Evolutionary conservation across 495 filamentous ascomycete genomes (phyloP).

Genomic region (Trichocladium uniseriatum): DNA sequence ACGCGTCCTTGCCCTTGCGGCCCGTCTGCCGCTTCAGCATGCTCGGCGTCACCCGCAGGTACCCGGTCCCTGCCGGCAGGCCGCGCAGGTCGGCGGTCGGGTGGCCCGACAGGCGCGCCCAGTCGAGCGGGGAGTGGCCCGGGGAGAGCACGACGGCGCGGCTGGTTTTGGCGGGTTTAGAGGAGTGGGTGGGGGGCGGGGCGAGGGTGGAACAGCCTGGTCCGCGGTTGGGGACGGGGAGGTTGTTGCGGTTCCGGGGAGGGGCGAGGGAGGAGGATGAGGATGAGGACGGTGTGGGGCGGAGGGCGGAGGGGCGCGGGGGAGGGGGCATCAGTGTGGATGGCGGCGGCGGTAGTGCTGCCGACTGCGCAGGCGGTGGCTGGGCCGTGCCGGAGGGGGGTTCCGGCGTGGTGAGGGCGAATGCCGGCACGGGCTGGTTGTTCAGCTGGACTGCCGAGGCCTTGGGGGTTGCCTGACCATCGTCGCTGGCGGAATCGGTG

Average conservation of each 20-base stretch:
- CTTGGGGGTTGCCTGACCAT: slow-evolving; percentile 36
- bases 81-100: slow-evolving; percentile 60
- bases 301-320: slow-evolving; percentile 23
- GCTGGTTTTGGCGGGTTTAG: slow-evolving; percentile 40
- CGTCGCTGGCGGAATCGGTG: slow-evolving; percentile 15
- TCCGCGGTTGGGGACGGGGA: slow-evolving; percentile 23
- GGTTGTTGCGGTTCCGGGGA: slow-evolving; percentile 27
- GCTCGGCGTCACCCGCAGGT: slow-evolving; percentile 62
- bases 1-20: slow-evolving; percentile 73
- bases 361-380: slow-evolving; percentile 22
- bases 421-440: slow-evolving; percentile 26
- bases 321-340: slow-evolving; percentile 25
- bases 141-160: slow-evolving; percentile 64
- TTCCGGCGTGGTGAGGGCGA: slow-evolving; percentile 33
- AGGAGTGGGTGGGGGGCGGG: slow-evolving; percentile 38
- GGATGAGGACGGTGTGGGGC: slow-evolving; percentile 9
- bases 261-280: slow-evolving; percentile 25
- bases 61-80: slow-evolving; percentile 32
- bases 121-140: slow-evolving; percentile 89
- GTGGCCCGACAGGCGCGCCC: slow-evolving; percentile 66
- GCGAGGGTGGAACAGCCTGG: slow-evolving; percentile 32
- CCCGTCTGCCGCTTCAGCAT: slow-evolving; percentile 67
- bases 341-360: slow-evolving; percentile 13
- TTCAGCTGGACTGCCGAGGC: slow-evolving; percentile 14
- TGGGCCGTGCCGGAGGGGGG: slow-evolving; percentile 7